Base-by-base conservation (phyloP, 805 yeast species). In the Lipomyces orientalis region DNA sequence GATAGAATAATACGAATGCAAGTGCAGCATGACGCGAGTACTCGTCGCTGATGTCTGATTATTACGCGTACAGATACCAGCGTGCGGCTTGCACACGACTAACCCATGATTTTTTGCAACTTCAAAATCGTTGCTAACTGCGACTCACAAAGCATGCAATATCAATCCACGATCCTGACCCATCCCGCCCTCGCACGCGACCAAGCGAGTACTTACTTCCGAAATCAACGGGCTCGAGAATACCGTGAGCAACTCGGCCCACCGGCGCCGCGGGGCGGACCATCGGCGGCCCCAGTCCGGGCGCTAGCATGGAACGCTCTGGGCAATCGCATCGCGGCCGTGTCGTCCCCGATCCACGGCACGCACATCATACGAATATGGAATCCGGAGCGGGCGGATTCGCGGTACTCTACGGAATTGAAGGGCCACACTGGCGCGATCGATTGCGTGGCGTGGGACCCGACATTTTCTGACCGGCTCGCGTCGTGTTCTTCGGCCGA, bases 401-500 rank as follows among this genome's bases (percentile, higher is more conserved):
- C 74, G 25, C 65, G 71, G 22, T 62, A 58, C 3, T 75, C 81
- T 2, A 64, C 75, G 0, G 75, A 78, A 12, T 79, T 86, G 25
- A 83, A 80, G 25, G 76, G 76, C 39, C 87, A 85, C 68, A 66
- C 70, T 2, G 76, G 76, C 58, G 72, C 80, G 1, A 83, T 83
- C 25, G 82, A 81, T 62, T 68, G 80, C 29, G 66, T 87, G 8
- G 71, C 81, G 1, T 87, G 88, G 88, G 78, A 83, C 58, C 88
- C 89, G 0, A 73, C 74, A 22, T 74, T 79, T 35, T 85, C 85
- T 35, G 79, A 79, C 54, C 71, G 79, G 12, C 78, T 87, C 62
- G 87, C 84, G 2, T 79, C 85, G 5, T 86, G 84, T 46, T 86
- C 86, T 5, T 72, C 65, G 22, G 63, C 80, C 35, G 89, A 85